These are phyloP conservation scores for Mucor ambiguus DNA, from an alignment of 371 early-diverging fungal species.

Conservation along the genomic window DNA sequence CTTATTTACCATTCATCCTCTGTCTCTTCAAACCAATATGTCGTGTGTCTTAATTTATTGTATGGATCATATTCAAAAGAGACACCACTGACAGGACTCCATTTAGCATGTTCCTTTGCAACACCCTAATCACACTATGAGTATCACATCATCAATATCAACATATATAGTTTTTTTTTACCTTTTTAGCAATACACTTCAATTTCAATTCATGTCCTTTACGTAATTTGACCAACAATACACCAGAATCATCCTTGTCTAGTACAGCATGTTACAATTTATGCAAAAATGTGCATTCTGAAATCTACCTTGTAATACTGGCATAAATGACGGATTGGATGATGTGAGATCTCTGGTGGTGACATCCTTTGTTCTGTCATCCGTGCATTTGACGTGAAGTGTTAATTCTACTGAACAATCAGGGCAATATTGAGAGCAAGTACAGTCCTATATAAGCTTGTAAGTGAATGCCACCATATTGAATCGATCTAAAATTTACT, in stretches of 20 bases:
- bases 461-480: background rate
- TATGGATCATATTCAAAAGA: constrained; percentile 98
- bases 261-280: background rate
- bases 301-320: constrained; percentile 66
- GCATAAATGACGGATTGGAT: constrained; percentile 76
- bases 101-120: constrained; percentile 98
- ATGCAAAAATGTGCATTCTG: background rate
- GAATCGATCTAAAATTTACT: constrained; percentile 38
- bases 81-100: constrained; percentile 95
- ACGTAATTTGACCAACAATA: constrained; percentile 90
- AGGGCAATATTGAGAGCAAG: constrained; percentile 86
- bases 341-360: constrained; percentile 85
- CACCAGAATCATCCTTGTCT: constrained; percentile 74
- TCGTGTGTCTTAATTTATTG: constrained; percentile 92
- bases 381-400: constrained; percentile 83
- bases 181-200: constrained; percentile 86
- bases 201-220: constrained; percentile 92
- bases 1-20: constrained; percentile 79
- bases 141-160: constrained; percentile 21
- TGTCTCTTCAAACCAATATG: constrained; percentile 95
- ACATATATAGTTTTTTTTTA: constrained; percentile 11
- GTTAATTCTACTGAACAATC: constrained; percentile 91
- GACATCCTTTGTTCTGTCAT: constrained; percentile 76
- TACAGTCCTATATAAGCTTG: constrained; percentile 74
- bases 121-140: constrained; percentile 68